Percentiles rank a stretch among this genome's conserved stretches.
Evolutionary conservation across 441 rosid genomes (phyloP).

Genomic region (Caryocar brasiliense): DNA sequence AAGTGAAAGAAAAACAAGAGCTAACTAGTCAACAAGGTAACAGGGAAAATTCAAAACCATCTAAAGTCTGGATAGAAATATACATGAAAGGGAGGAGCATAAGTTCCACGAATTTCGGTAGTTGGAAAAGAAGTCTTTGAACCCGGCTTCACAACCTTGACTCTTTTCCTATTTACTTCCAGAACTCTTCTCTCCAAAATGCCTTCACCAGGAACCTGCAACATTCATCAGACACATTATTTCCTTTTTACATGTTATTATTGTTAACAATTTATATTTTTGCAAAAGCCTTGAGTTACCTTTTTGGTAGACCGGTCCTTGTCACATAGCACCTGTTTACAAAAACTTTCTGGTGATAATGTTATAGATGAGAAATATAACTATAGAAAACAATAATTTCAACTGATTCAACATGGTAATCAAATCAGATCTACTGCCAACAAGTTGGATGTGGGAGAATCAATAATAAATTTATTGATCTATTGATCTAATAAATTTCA

Average conservation of each 20-base stretch:
- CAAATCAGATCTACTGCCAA: too few relatives aligned
- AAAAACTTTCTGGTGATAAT: conserved; percentile 7
- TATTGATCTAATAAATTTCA: too few relatives aligned
- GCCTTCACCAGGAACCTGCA: conserved; percentile 68
- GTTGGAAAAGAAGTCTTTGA: conserved; percentile 81
- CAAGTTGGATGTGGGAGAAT: too few relatives aligned
- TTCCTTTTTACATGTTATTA: too few relatives aligned
- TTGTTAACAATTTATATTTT: too few relatives aligned
- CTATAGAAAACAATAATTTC: too few relatives aligned
- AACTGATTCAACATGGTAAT: too few relatives aligned
- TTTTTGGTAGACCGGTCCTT: conserved; percentile 72
- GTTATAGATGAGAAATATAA: neutral
- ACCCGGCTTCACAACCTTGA: conserved; percentile 90
- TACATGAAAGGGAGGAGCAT: conserved; percentile 93
- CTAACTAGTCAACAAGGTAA: too few relatives aligned
- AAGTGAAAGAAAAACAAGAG: too few relatives aligned
- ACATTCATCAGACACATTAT: conserved; percentile 5
- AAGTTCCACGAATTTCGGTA: conserved; percentile 90
- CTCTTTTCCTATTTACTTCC: conserved; percentile 76
- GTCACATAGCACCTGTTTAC: conserved; percentile 66
- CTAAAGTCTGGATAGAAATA: conserved; percentile 16
- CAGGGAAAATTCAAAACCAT: neutral
- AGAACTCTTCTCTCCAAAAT: conserved; percentile 85
- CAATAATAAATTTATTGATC: too few relatives aligned
- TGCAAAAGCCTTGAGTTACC: too few relatives aligned